Conservation (phyloP, 768 basidiomycete genomes). For the Sistotremastrum suecicum region DNA sequence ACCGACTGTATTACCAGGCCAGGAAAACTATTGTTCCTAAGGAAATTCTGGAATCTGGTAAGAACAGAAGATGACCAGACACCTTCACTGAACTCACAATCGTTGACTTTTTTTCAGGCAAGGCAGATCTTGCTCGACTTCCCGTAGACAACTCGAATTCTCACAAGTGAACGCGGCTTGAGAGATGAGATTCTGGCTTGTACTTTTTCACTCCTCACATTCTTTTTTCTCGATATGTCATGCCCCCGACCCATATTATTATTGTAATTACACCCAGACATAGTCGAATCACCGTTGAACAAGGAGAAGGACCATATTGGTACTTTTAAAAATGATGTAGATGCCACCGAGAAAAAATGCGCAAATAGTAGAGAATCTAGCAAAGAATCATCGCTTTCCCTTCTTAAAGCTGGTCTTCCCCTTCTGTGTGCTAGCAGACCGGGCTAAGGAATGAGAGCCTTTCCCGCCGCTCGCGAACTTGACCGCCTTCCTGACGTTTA, state of each 20-base stretch:
- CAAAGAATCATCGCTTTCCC: constrained; percentile 15
- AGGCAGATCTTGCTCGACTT: constrained; percentile 35
- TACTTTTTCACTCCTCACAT: too few species aligned
- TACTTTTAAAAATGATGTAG: neutral
- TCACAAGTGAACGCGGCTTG: too few species aligned
- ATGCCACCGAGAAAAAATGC: neutral
- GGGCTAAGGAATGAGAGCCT: constrained; percentile 45
- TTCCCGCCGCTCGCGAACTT: constrained; percentile 56
- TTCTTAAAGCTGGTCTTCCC: constrained; percentile 14
- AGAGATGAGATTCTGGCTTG: too few species aligned
- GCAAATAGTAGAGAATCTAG: neutral
- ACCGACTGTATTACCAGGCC: constrained; percentile 60
- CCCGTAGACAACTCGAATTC: constrained; percentile 15
- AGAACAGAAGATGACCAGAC: neutral
- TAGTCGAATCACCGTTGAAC: too few species aligned
- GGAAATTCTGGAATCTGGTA: constrained; percentile 67
- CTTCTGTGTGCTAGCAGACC: constrained; percentile 19
- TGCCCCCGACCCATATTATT: too few species aligned
- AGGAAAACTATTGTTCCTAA: constrained; percentile 71
- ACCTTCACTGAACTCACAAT: too few species aligned
- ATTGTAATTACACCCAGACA: too few species aligned
- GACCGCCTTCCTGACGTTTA: constrained; percentile 87
- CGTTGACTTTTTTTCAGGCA: constrained; percentile 16
- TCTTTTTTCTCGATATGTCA: too few species aligned
- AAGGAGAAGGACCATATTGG: neutral